Conservation (phyloP, 345 rosid genomes). For the Cardamine occulta region DNA sequence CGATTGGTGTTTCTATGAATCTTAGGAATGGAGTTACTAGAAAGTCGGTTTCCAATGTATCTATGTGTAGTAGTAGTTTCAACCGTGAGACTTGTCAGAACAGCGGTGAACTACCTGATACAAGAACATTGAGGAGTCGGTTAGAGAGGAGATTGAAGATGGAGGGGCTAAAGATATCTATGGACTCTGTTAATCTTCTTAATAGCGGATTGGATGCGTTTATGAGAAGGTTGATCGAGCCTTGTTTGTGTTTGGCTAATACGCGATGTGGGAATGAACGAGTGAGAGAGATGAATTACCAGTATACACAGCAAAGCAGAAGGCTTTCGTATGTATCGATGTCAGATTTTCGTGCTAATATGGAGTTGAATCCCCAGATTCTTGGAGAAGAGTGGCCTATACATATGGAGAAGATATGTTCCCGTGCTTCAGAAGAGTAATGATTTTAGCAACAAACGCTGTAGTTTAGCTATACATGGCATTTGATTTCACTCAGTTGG, state of each 20-base stretch:
- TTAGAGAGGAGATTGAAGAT: slow-evolving; percentile 69
- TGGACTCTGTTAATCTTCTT: slow-evolving; percentile 69
- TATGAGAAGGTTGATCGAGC: slow-evolving; percentile 74
- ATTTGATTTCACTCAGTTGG: slow-evolving; percentile 27
- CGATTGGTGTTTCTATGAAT: slow-evolving; percentile 69
- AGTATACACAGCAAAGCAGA: slow-evolving; percentile 33
- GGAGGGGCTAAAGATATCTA: slow-evolving; percentile 58
- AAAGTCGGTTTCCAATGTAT: slow-evolving; percentile 48
- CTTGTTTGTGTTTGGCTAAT: slow-evolving; percentile 65
- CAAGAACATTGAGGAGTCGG: slow-evolving; percentile 64
- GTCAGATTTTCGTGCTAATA: slow-evolving; percentile 62
- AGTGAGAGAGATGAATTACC: slow-evolving; percentile 37
- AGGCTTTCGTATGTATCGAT: slow-evolving; percentile 48
- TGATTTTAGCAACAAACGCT: slow-evolving; percentile 8
- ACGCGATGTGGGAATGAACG: slow-evolving; percentile 46
- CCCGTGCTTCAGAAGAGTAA: slow-evolving; percentile 51
- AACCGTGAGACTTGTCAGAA: slow-evolving; percentile 56
- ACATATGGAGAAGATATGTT: slow-evolving; percentile 69
- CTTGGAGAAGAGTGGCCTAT: slow-evolving; percentile 79
- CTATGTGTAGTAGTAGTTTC: slow-evolving; percentile 34
- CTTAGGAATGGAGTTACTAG: slow-evolving; percentile 54
- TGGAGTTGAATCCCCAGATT: slow-evolving; percentile 66
- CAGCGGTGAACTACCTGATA: slow-evolving; percentile 73
- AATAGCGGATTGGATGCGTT: slow-evolving; percentile 73
- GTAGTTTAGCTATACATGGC: slow-evolving; percentile 28